Base-by-base conservation (phyloP, 2,329 filamentous ascomycete genomes). In the Fusarium aywerte region DNA sequence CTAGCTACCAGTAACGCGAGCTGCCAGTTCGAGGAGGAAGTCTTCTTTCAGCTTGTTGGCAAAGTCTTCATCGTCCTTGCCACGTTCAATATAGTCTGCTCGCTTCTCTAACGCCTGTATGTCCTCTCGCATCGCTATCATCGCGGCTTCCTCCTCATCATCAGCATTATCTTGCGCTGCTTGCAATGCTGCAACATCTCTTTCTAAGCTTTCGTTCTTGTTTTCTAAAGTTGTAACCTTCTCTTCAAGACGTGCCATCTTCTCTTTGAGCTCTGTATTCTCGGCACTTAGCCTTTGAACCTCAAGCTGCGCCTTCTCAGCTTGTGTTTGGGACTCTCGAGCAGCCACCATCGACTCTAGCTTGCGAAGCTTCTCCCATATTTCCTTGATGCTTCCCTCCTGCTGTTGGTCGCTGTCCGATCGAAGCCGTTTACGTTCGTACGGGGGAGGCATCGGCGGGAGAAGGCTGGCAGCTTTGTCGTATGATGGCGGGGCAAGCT, bases 71-170 rank as follows among this genome's bases (percentile, higher is more conserved):
- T 39, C 36, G 3, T 53, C 50, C 47, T 48, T 53, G 6, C 40
- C 50, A 21, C 32, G 31, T n/a, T 49, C 50, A 3, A 53, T 20
- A 31, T 43, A 53, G 31, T 44, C 45, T 20, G 47, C 2, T 49
- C 50, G 45, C 27, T 31, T 29, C 12, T 32, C 27, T 38, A 53
- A 13, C 12, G 50, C 45, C 20, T 53, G 29, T 7, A 53, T 53
- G 10, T 53, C 50, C 16, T 53, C 50, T 16, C 43, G 40, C 13
- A 53, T 53, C 8, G 45, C 50, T 53, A 53, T 53, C 23, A 53
- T 33, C 8, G 40, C 15, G 25, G n/a, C 42, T 9, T 53, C 50
- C 7, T 53, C 50, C 31, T 21, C n/a, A n/a, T 53, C 40, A 13
- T 32, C 23, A 25, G 23, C 40, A 13, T 31, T 53, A 20, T 21